A percentile compares a stretch with the other conserved stretches of the same genome.
phyloP scores from a whole-genome alignment of 169 alveolate genomes.

The Perkinsus olseni region DNA sequence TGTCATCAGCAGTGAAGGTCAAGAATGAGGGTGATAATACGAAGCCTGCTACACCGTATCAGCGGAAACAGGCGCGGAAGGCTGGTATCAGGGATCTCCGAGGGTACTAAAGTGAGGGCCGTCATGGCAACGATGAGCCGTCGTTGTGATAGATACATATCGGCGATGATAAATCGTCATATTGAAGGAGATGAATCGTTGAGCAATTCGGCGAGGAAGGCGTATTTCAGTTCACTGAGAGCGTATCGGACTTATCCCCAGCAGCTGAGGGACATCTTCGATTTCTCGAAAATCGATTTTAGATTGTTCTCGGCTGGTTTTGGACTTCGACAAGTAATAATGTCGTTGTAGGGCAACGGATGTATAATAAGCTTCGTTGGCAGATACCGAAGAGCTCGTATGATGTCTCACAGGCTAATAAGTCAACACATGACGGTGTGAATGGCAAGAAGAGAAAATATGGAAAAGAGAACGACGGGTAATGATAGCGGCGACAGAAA shows the following conservation, averaged over 20 bases:
- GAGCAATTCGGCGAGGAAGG: neutral
- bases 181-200: neutral
- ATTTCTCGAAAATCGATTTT: too few species aligned
- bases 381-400: neutral
- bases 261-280: neutral
- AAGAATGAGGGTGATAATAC: neutral
- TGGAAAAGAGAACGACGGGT: too few species aligned
- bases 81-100: neutral
- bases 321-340: neutral
- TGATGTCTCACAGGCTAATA: neutral
- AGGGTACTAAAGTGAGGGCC: too few species aligned
- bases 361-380: neutral
- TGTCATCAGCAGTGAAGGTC: neutral
- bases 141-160: neutral
- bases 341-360: neutral
- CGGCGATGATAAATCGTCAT: neutral
- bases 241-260: neutral
- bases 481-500: too few species aligned
- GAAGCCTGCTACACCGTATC: neutral
- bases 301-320: neutral
- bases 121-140: neutral
- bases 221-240: neutral
- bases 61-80: neutral
- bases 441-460: too few species aligned
- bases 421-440: too few species aligned